phyloP scores from a whole-genome alignment of 768 basidiomycete species.

The Boletellus sp. region DNA sequence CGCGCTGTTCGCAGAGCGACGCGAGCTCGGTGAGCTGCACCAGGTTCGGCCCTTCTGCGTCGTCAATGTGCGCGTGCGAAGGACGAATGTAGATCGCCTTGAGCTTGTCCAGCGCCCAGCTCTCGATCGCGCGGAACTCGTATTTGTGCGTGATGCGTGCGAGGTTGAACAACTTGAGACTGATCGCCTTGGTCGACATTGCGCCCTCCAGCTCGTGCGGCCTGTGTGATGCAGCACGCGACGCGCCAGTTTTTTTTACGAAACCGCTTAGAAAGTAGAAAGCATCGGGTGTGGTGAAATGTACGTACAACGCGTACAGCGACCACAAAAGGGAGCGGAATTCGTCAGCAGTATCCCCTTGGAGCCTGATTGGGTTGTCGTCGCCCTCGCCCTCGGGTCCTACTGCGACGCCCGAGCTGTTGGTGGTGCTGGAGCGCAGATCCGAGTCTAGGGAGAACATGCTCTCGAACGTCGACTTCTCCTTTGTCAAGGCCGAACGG shows the following conservation, averaged over 20 bases:
- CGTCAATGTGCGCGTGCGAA: constrained; percentile 27
- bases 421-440: constrained; percentile 25
- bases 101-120: constrained; percentile 43
- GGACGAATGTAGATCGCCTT: constrained; percentile 35
- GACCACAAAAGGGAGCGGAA: constrained; percentile 54
- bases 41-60: constrained; percentile 37
- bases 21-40: constrained; percentile 51
- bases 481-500: constrained; percentile 40
- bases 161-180: constrained; percentile 44
- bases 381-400: constrained; percentile 47
- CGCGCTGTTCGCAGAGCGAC: constrained; percentile 44
- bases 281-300: background rate
- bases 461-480: constrained; percentile 43
- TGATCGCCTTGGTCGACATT: constrained; percentile 40
- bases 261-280: background rate
- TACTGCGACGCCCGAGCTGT: constrained; percentile 25
- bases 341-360: constrained; percentile 45
- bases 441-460: constrained; percentile 44
- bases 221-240: constrained; percentile 24
- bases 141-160: constrained; percentile 48
- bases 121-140: constrained; percentile 42
- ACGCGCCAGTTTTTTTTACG: background rate
- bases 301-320: constrained; percentile 48
- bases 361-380: constrained; percentile 46
- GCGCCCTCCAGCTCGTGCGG: constrained; percentile 44